Evolutionary conservation across 345 rosid species (phyloP).

Genomic region (Reutealis trisperma): DNA sequence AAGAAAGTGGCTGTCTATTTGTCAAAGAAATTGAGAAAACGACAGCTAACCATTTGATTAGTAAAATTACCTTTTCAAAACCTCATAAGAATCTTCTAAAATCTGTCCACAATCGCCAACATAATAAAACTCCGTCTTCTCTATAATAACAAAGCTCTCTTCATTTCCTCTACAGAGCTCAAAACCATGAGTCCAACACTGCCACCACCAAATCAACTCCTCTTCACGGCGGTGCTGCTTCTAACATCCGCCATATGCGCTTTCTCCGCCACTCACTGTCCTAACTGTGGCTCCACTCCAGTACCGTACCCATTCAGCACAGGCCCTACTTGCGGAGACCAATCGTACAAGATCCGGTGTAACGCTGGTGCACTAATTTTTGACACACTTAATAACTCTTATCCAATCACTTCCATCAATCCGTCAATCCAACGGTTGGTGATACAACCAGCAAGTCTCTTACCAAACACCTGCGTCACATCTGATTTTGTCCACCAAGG

Average conservation of each 20-base stretch:
- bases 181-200: conserved; percentile 9
- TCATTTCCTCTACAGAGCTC: neutral
- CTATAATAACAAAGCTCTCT: too few species aligned
- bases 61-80: too few species aligned
- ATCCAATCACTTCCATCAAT: conserved; percentile 39
- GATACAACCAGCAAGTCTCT: conserved; percentile 36
- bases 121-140: too few species aligned
- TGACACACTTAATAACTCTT: conserved; percentile 42
- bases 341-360: conserved; percentile 30
- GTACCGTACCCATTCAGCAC: conserved; percentile 44
- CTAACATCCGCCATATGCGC: conserved; percentile 17
- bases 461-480: conserved; percentile 41
- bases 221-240: conserved; percentile 32
- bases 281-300: conserved; percentile 29
- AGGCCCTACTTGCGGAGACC: conserved; percentile 31
- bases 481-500: conserved; percentile 36
- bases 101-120: too few species aligned
- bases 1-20: too few species aligned
- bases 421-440: conserved; percentile 35
- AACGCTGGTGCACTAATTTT: conserved; percentile 14
- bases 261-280: conserved; percentile 2
- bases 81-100: neutral
- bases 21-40: too few species aligned
- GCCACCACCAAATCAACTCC: conserved; percentile 16
- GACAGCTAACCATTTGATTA: too few species aligned